These are phyloP conservation scores for Skeletonema potamos DNA, from an alignment of 108 stramenopile species.

Conservation along the genomic window DNA sequence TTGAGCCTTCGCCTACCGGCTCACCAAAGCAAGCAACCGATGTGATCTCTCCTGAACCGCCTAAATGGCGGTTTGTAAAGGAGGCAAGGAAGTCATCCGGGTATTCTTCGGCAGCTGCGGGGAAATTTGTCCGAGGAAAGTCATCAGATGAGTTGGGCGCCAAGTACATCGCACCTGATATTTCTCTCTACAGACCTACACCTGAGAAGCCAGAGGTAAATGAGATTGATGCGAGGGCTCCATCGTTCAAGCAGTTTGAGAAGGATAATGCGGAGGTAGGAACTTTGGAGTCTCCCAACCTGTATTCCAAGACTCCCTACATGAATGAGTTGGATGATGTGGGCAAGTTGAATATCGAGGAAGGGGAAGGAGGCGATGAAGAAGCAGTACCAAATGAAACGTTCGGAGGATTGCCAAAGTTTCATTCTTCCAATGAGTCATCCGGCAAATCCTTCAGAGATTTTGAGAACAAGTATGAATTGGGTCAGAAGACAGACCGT, in stretches of 20 bases:
- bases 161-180: slow-evolving; percentile 24
- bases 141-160: slow-evolving; percentile 35
- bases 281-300: background rate
- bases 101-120: slow-evolving; percentile 33
- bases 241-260: background rate
- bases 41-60: slow-evolving; percentile 11
- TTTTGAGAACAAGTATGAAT: background rate
- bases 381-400: background rate
- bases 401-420: slow-evolving; percentile 9
- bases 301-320: background rate
- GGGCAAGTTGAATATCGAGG: slow-evolving; percentile 7
- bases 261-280: slow-evolving; percentile 11
- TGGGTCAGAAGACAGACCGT: background rate
- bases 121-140: slow-evolving; percentile 6
- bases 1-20: too few relatives aligned
- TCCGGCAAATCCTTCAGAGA: slow-evolving; percentile 8
- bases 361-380: background rate
- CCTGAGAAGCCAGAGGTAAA: slow-evolving; percentile 1
- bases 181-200: background rate
- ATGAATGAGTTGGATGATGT: background rate
- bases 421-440: background rate
- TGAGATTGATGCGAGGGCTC: background rate
- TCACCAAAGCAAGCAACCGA: background rate
- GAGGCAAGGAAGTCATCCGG: slow-evolving; percentile 36
- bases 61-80: slow-evolving; percentile 36